Evolutionary conservation across 371 early-diverging fungal genomes (phyloP).

Genomic region (Mortierella sp.): DNA sequence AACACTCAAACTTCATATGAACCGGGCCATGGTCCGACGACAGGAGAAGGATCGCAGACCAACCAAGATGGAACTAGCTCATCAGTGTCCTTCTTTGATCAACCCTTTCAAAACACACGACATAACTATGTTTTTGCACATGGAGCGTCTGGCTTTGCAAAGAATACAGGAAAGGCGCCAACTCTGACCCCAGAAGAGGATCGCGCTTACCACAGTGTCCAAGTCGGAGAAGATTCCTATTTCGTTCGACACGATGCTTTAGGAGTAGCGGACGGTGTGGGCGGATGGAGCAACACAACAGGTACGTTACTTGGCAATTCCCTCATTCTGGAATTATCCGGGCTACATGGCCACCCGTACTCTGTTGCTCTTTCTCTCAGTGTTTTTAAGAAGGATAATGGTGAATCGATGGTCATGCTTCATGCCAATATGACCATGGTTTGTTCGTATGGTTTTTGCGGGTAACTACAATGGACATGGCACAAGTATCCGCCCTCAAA

Average conservation of each 20-base stretch:
- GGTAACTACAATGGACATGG: neutral
- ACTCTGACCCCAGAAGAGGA: slow-evolving; percentile 69
- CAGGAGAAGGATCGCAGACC: slow-evolving; percentile 8
- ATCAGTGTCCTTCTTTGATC: slow-evolving; percentile 48
- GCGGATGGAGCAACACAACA: slow-evolving; percentile 77
- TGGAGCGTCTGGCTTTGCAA: slow-evolving; percentile 86
- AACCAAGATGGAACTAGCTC: neutral
- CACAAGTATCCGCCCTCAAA: no score
- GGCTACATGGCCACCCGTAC: no score
- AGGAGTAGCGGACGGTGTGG: slow-evolving; percentile 89
- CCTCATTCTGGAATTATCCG: no score
- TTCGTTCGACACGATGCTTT: slow-evolving; percentile 82
- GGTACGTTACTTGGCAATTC: slow-evolving; percentile 27
- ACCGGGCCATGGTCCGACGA: slow-evolving; percentile 15
- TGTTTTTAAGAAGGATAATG: neutral
- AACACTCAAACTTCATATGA: slow-evolving; percentile 30
- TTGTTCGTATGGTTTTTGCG: neutral
- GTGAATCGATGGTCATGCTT: slow-evolving; percentile 1
- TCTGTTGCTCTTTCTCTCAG: neutral
- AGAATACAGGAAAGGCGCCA: slow-evolving; percentile 59
- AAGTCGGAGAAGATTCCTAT: slow-evolving; percentile 89
- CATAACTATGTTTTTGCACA: slow-evolving; percentile 74
- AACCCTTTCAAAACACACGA: slow-evolving; percentile 59
- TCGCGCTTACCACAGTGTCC: slow-evolving; percentile 79
- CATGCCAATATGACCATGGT: neutral